phyloP scores from a whole-genome alignment of 352 stramenopile genomes.

The Phytophthora pisi region DNA sequence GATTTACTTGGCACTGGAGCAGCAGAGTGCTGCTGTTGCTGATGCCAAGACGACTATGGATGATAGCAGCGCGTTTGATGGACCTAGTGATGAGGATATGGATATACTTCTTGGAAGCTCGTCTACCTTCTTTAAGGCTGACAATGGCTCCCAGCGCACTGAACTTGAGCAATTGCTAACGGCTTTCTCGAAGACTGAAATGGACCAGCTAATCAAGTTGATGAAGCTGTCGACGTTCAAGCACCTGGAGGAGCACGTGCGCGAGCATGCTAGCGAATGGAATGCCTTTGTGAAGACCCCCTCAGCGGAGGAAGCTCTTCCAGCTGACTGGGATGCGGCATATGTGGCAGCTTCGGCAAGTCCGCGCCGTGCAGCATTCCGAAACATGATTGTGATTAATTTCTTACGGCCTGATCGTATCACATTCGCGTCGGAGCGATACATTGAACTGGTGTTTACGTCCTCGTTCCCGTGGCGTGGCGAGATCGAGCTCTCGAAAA shows the following conservation, averaged over 20 bases:
- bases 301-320: constrained; percentile 76
- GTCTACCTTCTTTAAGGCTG: constrained; percentile 51
- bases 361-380: constrained; percentile 74
- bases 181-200: constrained; percentile 64
- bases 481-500: constrained; percentile 93
- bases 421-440: constrained; percentile 79
- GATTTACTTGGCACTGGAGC: constrained; percentile 86
- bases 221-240: constrained; percentile 79
- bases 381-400: constrained; percentile 81
- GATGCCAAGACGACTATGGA: constrained; percentile 35
- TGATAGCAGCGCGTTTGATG: constrained; percentile 51
- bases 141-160: constrained; percentile 40
- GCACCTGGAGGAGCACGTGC: constrained; percentile 74
- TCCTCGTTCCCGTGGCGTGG: constrained; percentile 94
- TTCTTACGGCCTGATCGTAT: constrained; percentile 91
- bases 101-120: constrained; percentile 72
- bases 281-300: constrained; percentile 81
- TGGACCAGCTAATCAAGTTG: constrained; percentile 90
- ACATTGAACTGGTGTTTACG: constrained; percentile 89
- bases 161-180: constrained; percentile 61
- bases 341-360: constrained; percentile 43
- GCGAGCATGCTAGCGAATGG: constrained; percentile 67
- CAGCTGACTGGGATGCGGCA: constrained; percentile 60
- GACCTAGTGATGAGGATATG: constrained; percentile 71
- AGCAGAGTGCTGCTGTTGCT: constrained; percentile 52